Conservation (phyloP, 2,329 filamentous ascomycete genomes). For the Alternaria novae-zelandiae region DNA sequence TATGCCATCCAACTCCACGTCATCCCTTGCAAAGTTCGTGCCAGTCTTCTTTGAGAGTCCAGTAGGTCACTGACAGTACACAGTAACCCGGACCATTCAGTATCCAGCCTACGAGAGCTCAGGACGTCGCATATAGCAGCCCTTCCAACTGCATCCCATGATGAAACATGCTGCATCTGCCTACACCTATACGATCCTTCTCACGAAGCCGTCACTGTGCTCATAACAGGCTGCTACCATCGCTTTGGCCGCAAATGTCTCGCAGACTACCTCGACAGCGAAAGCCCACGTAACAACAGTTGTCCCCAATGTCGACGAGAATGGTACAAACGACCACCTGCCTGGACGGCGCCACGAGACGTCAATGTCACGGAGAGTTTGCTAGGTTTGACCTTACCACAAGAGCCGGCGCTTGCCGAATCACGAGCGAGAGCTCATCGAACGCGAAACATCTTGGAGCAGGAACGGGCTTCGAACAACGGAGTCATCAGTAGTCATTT, state of each 20-base stretch:
- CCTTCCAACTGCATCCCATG: background rate
- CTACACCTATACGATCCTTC: background rate
- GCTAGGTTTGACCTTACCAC: background rate
- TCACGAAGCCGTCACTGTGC: constrained; percentile 4
- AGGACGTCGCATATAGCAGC: background rate
- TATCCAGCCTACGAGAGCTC: background rate
- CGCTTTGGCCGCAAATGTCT: constrained; percentile 17
- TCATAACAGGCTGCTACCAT: constrained; percentile 11
- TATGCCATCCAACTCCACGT: background rate
- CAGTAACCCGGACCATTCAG: background rate
- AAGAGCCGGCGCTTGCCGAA: background rate
- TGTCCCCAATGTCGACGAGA: constrained; percentile 15
- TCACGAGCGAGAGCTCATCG: background rate
- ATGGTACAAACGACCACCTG: constrained; percentile 9
- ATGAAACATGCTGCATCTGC: constrained; percentile 11
- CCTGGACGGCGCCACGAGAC: background rate
- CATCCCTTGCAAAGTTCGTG: background rate
- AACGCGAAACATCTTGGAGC: background rate
- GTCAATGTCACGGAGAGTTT: constrained; percentile 1
- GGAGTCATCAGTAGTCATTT: background rate
- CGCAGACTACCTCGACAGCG: constrained; percentile 8
- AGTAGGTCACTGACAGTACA: background rate
- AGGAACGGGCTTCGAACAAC: background rate
- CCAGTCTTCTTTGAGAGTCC: background rate
- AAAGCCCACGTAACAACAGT: constrained; percentile 4